A percentile compares a stretch with the other conserved stretches of the same genome.
Conservation (phyloP, 2,329 filamentous ascomycete species). For the Claviceps purpurea region DNA sequence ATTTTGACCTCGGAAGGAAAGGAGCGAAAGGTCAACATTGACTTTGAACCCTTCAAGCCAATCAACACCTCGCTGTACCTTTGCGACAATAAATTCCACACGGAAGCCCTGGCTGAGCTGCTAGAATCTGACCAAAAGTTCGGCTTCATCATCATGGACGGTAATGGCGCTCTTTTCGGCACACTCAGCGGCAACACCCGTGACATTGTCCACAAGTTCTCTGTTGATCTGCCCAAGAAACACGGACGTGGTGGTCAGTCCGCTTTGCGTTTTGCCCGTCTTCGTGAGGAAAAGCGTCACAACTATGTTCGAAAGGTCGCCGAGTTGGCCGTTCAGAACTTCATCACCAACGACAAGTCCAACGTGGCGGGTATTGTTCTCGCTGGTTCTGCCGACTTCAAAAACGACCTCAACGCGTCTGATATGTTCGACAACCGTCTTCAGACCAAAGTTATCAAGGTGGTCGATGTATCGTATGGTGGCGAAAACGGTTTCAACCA, state of each 20-base stretch:
- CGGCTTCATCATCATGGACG: slow-evolving; percentile 99
- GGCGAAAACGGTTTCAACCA: slow-evolving; percentile 99
- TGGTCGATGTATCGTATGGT: slow-evolving; percentile 96
- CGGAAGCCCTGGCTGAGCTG: slow-evolving; percentile 89
- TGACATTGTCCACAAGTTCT: slow-evolving; percentile 95
- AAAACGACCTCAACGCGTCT: slow-evolving; percentile 95
- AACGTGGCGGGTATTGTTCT: slow-evolving; percentile 93
- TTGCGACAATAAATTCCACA: slow-evolving; percentile 99
- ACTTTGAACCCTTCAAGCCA: slow-evolving; percentile 99
- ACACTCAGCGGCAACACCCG: slow-evolving; percentile 95
- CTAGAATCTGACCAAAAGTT: slow-evolving; percentile 99
- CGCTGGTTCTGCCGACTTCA: slow-evolving; percentile 97
- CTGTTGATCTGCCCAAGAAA: slow-evolving; percentile 98
- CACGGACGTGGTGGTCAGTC: slow-evolving; percentile 99
- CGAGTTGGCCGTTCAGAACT: slow-evolving; percentile 95
- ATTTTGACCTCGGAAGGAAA: slow-evolving; percentile 98
- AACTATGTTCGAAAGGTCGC: slow-evolving; percentile 99
- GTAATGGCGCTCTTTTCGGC: slow-evolving; percentile 94
- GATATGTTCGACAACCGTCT: slow-evolving; percentile 94
- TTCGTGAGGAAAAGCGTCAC: slow-evolving; percentile 98
- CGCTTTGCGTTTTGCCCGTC: slow-evolving; percentile 96
- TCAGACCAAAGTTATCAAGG: slow-evolving; percentile 93
- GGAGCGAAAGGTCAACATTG: slow-evolving; percentile 99
- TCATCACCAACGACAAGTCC: slow-evolving; percentile 96
- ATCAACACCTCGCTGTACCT: slow-evolving; percentile 99